Percentiles rank a stretch among this genome's conserved stretches.
phyloP scores from a whole-genome alignment of 2,329 filamentous ascomycete species.

The Ceratocystis harringtonii region DNA sequence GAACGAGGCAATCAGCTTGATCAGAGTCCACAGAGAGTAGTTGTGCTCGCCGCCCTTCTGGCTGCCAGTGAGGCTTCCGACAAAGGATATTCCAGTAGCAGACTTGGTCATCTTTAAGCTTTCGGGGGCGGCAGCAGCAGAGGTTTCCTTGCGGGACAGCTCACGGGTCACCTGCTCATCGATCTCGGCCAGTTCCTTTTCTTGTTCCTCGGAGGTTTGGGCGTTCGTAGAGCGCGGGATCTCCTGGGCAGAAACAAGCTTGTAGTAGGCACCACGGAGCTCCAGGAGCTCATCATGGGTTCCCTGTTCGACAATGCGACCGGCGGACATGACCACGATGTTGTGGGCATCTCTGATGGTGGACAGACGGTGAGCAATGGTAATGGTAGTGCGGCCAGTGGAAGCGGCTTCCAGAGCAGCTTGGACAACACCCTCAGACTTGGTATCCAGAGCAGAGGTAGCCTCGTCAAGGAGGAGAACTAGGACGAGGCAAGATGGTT shows the following conservation, averaged over 20 bases:
- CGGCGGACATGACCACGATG: slow-evolving; percentile 81
- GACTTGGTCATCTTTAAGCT: slow-evolving; percentile 50
- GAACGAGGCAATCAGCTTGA: slow-evolving; percentile 67
- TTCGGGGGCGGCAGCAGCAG: slow-evolving; percentile 42
- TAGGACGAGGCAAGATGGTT: slow-evolving; percentile 18
- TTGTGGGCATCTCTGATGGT: slow-evolving; percentile 92
- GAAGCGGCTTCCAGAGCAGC: slow-evolving; percentile 78
- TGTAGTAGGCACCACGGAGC: slow-evolving; percentile 58
- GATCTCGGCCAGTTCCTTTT: slow-evolving; percentile 25
- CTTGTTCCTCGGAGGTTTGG: slow-evolving; percentile 38
- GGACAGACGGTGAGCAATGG: slow-evolving; percentile 86
- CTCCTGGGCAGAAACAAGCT: slow-evolving; percentile 75
- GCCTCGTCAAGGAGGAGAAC: slow-evolving; percentile 87
- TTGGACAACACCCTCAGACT: slow-evolving; percentile 88
- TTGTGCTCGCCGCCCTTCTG: slow-evolving; percentile 33
- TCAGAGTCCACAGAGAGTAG: slow-evolving; percentile 59
- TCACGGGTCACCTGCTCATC: slow-evolving; percentile 29
- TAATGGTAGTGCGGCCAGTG: slow-evolving; percentile 80
- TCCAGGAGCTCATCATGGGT: slow-evolving; percentile 68
- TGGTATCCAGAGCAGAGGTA: slow-evolving; percentile 84
- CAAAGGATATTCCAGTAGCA: slow-evolving; percentile 55
- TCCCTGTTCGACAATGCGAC: slow-evolving; percentile 82
- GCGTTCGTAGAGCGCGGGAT: slow-evolving; percentile 39
- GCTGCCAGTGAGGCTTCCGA: slow-evolving; percentile 32
- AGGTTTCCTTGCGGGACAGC: slow-evolving; percentile 28